A percentile compares a stretch with the other conserved stretches of the same genome.
Conservation (phyloP, 2,329 filamentous ascomycete genomes). For the Aotearoamyces nothofagi region DNA sequence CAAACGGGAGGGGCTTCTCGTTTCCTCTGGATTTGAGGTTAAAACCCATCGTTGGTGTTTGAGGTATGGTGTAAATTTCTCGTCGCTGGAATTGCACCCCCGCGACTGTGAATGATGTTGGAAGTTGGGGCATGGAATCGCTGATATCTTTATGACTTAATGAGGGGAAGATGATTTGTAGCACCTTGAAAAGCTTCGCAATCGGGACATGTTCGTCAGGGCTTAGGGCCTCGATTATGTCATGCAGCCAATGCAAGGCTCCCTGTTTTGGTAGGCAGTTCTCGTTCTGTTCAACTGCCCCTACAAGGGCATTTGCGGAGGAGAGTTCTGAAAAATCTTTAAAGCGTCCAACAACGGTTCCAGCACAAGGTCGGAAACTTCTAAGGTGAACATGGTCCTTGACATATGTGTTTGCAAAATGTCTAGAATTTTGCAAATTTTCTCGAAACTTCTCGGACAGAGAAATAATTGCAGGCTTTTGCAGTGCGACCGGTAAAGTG, state of each 20-base stretch:
- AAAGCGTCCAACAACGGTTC: slow-evolving; percentile 16
- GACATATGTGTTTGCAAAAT: slow-evolving; percentile 40
- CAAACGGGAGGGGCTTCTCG: not conserved
- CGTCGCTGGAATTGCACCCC: not conserved
- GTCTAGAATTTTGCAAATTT: slow-evolving; percentile 28
- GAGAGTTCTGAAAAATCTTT: slow-evolving; percentile 4
- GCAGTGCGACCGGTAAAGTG: slow-evolving; percentile 53
- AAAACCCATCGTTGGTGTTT: not conserved
- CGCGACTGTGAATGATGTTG: not conserved
- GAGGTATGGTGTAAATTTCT: not conserved
- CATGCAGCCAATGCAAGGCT: not conserved
- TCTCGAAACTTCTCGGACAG: slow-evolving; percentile 37
- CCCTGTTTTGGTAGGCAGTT: slow-evolving; percentile 1
- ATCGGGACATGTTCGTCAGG: not conserved
- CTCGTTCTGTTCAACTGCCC: not conserved
- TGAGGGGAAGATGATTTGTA: not conserved
- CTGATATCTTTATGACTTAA: not conserved
- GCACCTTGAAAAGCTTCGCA: not conserved
- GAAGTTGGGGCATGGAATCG: not conserved
- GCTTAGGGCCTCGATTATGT: not conserved
- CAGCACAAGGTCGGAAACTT: slow-evolving; percentile 16
- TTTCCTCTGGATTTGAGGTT: not conserved
- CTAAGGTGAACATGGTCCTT: slow-evolving; percentile 25
- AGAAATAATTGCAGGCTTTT: slow-evolving; percentile 44
- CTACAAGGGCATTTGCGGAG: slow-evolving; percentile 1